Conservation (phyloP, 2,329 filamentous ascomycete genomes). For the Intubia oerlemansii region DNA sequence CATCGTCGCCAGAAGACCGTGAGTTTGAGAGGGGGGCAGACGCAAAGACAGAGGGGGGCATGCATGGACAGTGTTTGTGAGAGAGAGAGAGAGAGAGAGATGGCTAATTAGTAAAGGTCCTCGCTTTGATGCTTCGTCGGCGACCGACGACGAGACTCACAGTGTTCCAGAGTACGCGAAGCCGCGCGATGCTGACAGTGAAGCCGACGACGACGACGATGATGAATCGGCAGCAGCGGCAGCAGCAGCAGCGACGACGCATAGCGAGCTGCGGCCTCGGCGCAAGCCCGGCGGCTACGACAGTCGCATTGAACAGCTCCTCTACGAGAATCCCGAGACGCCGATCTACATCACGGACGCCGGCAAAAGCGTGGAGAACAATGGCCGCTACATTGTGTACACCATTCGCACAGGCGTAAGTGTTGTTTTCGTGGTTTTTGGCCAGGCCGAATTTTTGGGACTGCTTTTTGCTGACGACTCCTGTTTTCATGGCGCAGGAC, state of each 20-base stretch:
- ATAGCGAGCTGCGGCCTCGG: too few species aligned
- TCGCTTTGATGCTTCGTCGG: too few species aligned
- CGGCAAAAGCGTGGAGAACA: constrained; percentile 83
- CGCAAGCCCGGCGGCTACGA: constrained; percentile 75
- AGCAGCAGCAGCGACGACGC: neutral
- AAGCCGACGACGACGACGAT: constrained; percentile 25
- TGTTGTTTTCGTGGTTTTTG: constrained; percentile 32
- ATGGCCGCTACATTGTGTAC: constrained; percentile 88
- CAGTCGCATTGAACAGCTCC: constrained; percentile 89
- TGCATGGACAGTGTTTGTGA: too few species aligned
- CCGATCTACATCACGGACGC: constrained; percentile 86
- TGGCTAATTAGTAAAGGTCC: too few species aligned
- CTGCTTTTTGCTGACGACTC: neutral
- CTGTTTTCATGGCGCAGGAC: constrained; percentile 45
- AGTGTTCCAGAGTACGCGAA: too few species aligned
- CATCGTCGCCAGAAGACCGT: constrained; percentile 35
- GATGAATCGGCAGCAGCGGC: too few species aligned
- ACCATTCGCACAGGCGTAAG: constrained; percentile 86
- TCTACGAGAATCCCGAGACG: constrained; percentile 83
- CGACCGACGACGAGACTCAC: constrained; percentile 45
- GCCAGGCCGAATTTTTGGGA: too few species aligned
- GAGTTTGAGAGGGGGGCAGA: too few species aligned
- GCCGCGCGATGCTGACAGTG: constrained; percentile 13
- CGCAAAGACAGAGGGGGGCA: too few species aligned
- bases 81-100: too few species aligned